Conservation (phyloP, 225 moss, liverwort and hornwort genomes). For the Antitrichia curtipendula region DNA sequence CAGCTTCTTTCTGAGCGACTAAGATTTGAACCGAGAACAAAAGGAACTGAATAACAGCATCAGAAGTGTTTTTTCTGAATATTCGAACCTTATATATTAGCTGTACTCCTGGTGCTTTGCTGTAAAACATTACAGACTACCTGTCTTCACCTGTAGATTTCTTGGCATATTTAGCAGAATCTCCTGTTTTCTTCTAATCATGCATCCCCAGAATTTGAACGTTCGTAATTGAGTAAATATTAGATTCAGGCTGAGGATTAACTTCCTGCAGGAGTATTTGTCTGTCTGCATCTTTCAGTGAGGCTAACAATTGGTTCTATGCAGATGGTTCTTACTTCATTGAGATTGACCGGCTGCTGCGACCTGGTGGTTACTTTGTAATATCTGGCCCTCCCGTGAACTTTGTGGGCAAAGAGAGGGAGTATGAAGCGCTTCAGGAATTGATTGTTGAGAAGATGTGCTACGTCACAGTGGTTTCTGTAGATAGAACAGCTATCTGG, state of each 20-base stretch:
- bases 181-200: neutral
- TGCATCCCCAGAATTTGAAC: neutral
- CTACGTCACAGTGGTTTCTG: neutral
- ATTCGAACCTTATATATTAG: neutral
- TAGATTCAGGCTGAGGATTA: neutral
- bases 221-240: neutral
- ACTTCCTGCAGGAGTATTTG: neutral
- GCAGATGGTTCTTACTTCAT: constrained; percentile 42
- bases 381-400: constrained; percentile 46
- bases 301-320: neutral
- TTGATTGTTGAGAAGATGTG: constrained; percentile 27
- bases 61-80: neutral
- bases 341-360: constrained; percentile 46
- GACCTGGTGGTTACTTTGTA: constrained; percentile 46
- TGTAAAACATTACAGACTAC: neutral
- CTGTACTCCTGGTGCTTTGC: neutral
- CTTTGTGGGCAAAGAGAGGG: constrained; percentile 33
- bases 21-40: neutral
- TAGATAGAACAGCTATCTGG: constrained; percentile 37
- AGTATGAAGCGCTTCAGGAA: constrained; percentile 31
- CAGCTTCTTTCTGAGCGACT: neutral
- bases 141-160: neutral
- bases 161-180: neutral
- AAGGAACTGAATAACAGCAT: neutral
- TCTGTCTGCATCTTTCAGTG: neutral